Evolutionary conservation across 768 basidiomycete genomes (phyloP), one percentile per base, ranked within the genome.

Genomic region (Tremella yokohamensis): DNA sequence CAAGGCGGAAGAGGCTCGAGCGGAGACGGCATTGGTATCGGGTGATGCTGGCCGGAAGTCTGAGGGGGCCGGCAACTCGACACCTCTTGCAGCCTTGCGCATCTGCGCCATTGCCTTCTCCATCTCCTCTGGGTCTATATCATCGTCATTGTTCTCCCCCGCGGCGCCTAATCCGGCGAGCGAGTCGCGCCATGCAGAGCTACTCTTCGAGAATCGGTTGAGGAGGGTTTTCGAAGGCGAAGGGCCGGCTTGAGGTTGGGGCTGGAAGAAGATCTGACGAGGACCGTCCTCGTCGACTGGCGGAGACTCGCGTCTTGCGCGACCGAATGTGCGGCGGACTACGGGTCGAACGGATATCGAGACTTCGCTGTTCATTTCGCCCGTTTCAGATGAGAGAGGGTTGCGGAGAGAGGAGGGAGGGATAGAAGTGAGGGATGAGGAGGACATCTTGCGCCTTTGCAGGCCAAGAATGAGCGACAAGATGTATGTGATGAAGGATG

Each of bases 71-170:
- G 49, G 20, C 6, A 50, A 9, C 4, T 22, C 20, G 20, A 22
- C 49, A 12, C 53, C 53, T 54, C 53, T 4, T 22, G 53, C 37
- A 47, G 12, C 19, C 20, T 40, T 40, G 6, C 26, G 16, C 49
- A 50, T 22, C 16, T 29, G 49, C 6, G 19, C 49, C 49, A 50
- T 50, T 18, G 42, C 53, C 12, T 25, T 38, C 20, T 24, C n/a
- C 34, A 40, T 24, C 20, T 40, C 53, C 9, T 42, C 53, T 16
- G 12, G 13, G 25, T 54, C 53, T 45, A 15, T 22, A 34, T 57
- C 54, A 3, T 42, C 54, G 19, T 13, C 39, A 3, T 53, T 51
- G 38, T 50, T 40, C 20, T 53, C 61, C 13, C 18, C 15, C 6
- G 25, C 11, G 8, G 52, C 29, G 38, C 18, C 52, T 18, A 19